Evolutionary conservation across 441 rosid species (phyloP).

Genomic region (Erysimum cheiri): DNA sequence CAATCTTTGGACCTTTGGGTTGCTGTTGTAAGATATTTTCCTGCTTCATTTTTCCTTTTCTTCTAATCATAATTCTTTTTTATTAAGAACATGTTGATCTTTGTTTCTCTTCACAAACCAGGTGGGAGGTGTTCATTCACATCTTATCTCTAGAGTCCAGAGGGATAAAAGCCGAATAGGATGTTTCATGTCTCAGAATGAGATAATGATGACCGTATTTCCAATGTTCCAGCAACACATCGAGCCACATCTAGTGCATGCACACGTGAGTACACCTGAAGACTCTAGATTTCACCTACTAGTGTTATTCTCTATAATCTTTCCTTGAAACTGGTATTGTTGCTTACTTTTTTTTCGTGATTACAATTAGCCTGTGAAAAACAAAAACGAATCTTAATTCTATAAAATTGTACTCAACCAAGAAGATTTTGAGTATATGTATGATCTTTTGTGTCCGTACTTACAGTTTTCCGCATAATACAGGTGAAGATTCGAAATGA

Average conservation of each 20-base stretch:
- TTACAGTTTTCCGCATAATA: slow-evolving; percentile 33
- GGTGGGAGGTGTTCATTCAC: slow-evolving; percentile 99
- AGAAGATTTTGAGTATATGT: not conserved
- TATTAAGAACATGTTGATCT: slow-evolving; percentile 34
- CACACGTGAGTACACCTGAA: slow-evolving; percentile 79
- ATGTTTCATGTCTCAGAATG: slow-evolving; percentile 93
- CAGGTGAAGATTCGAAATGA: slow-evolving; percentile 99
- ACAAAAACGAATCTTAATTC: slow-evolving; percentile 2
- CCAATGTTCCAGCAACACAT: slow-evolving; percentile 99
- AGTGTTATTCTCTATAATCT: slow-evolving; percentile 1
- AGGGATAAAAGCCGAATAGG: slow-evolving; percentile 96
- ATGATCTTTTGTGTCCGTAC: slow-evolving; percentile 20
- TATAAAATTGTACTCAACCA: not conserved
- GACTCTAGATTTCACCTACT: slow-evolving; percentile 29
- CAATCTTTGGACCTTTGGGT: slow-evolving; percentile 94
- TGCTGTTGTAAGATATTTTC: slow-evolving; percentile 85
- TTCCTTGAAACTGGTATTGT: slow-evolving; percentile 1
- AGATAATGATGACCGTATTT: slow-evolving; percentile 96
- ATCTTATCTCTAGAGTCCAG: slow-evolving; percentile 97
- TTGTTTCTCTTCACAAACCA: slow-evolving; percentile 48
- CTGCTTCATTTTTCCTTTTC: slow-evolving; percentile 30
- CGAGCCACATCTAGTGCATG: slow-evolving; percentile 99
- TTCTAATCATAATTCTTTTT: slow-evolving; percentile 5
- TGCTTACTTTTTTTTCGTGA: slow-evolving; percentile 1
- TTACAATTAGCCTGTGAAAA: not conserved